phyloP scores from a whole-genome alignment of 2,329 filamentous ascomycete species.

The Zasmidium citrigriseum region DNA sequence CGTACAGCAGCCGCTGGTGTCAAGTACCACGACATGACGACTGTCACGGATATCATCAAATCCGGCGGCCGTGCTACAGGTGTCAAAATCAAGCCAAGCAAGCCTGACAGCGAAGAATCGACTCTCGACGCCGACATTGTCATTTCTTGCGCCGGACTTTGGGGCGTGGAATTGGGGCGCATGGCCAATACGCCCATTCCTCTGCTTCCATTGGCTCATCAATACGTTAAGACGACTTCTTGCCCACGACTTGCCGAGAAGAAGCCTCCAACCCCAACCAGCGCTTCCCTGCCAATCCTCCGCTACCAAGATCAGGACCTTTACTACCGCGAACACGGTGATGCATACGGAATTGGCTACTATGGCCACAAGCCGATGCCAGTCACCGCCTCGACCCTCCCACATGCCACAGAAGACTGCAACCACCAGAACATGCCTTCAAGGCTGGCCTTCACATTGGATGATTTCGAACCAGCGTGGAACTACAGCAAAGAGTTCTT shows the following conservation, averaged over 20 bases:
- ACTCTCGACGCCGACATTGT: conserved; percentile 60
- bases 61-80: conserved; percentile 55
- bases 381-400: conserved; percentile 56
- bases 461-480: conserved; percentile 65
- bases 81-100: conserved; percentile 51
- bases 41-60: conserved; percentile 59
- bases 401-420: conserved; percentile 55
- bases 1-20: conserved; percentile 61
- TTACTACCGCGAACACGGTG: conserved; percentile 66
- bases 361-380: conserved; percentile 66
- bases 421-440: conserved; percentile 65
- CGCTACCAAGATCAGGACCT: conserved; percentile 65
- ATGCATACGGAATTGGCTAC: conserved; percentile 63
- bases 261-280: conserved; percentile 44
- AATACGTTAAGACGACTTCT: conserved; percentile 63
- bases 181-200: conserved; percentile 62
- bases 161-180: conserved; percentile 65
- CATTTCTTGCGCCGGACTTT: conserved; percentile 65
- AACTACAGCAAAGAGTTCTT: conserved; percentile 56
- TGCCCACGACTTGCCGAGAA: conserved; percentile 48
- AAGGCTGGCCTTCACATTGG: conserved; percentile 58
- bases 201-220: conserved; percentile 62
- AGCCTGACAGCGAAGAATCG: background rate
- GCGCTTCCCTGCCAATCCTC: conserved; percentile 59
- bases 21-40: conserved; percentile 56